Evolutionary conservation across 2,329 filamentous ascomycete genomes (phyloP).

Genomic region (Neonectria sp.): DNA sequence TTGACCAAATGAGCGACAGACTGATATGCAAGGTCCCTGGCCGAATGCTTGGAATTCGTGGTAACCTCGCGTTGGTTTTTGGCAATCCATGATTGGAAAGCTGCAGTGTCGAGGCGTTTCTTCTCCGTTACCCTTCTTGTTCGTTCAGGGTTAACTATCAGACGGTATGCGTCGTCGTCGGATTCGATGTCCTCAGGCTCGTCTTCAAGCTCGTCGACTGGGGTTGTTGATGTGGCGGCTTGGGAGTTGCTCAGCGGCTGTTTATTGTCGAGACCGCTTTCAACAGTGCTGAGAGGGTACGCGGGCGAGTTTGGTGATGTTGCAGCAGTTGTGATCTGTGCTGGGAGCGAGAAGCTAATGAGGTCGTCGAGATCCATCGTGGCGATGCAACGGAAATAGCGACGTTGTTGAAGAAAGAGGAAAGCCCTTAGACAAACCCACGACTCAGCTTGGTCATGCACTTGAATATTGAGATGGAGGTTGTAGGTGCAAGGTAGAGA

Average conservation of each 20-base stretch:
- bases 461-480: not conserved
- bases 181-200: constrained; percentile 35
- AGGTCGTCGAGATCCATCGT: not conserved
- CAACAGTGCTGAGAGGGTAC: not conserved
- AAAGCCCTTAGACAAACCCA: not conserved
- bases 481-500: not conserved
- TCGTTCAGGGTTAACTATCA: constrained; percentile 49
- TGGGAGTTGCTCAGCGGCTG: not conserved
- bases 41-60: constrained; percentile 39
- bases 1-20: constrained; percentile 53
- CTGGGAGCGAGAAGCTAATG: not conserved
- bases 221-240: not conserved
- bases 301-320: not conserved
- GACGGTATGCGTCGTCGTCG: constrained; percentile 46
- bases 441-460: not conserved
- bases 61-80: constrained; percentile 56
- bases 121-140: constrained; percentile 60
- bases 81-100: constrained; percentile 62
- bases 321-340: not conserved
- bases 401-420: not conserved
- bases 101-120: constrained; percentile 65
- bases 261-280: not conserved
- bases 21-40: constrained; percentile 48
- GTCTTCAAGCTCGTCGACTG: not conserved
- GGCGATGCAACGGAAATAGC: too few relatives aligned